Conservation (phyloP, 78 protist genomes). For the Emiliania huxleyi region DNA sequence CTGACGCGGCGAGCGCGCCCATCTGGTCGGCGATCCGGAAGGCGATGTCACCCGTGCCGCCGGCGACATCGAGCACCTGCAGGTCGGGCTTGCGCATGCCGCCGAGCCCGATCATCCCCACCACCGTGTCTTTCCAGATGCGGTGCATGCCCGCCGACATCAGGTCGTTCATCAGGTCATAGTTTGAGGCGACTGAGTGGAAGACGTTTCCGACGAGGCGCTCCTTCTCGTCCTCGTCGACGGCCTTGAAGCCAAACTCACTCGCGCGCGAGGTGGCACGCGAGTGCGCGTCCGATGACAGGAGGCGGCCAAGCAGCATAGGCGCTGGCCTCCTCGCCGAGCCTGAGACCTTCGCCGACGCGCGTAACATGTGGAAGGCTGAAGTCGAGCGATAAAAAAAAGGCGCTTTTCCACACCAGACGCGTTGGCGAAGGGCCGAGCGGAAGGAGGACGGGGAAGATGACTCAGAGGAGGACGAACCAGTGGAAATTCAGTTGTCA, state of each 20-base stretch:
- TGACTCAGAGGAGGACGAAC: too few relatives aligned
- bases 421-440: too few relatives aligned
- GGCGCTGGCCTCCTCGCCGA: too few relatives aligned
- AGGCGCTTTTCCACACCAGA: too few relatives aligned
- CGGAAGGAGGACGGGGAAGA: too few relatives aligned
- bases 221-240: not conserved
- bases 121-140: not conserved
- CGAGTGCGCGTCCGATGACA: too few relatives aligned
- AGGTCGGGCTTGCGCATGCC: not conserved
- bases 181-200: not conserved
- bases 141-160: conserved; percentile 29
- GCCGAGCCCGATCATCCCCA: not conserved
- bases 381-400: too few relatives aligned
- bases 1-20: not conserved
- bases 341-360: too few relatives aligned
- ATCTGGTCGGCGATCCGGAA: not conserved
- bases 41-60: conserved; percentile 29
- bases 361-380: too few relatives aligned
- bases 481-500: too few relatives aligned
- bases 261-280: too few relatives aligned
- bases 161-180: conserved; percentile 25
- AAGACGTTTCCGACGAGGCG: conserved; percentile 10
- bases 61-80: conserved; percentile 23
- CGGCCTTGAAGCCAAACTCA: not conserved
- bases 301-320: too few relatives aligned